A percentile compares a stretch with the other conserved stretches of the same genome.
phyloP scores from a whole-genome alignment of 352 stramenopile species.

The Pythium rhizo-oryzae region DNA sequence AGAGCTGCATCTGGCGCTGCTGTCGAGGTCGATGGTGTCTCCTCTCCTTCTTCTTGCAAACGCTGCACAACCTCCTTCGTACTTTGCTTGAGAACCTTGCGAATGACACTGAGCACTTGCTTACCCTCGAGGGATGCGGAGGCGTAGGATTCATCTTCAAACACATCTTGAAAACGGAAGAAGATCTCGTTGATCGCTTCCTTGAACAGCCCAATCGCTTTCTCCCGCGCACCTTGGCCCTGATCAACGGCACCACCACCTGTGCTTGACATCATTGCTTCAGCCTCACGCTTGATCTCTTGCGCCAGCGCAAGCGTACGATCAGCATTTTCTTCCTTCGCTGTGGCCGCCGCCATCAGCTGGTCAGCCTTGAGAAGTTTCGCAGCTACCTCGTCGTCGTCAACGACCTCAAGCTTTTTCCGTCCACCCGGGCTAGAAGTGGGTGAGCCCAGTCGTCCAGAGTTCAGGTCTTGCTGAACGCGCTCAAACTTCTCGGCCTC shows the following conservation, averaged over 20 bases:
- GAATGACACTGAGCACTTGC: slow-evolving; percentile 72
- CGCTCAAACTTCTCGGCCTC: slow-evolving; percentile 55
- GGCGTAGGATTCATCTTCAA: slow-evolving; percentile 56
- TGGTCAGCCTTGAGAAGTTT: slow-evolving; percentile 21
- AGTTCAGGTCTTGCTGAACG: slow-evolving; percentile 42
- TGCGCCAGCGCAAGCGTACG: slow-evolving; percentile 51
- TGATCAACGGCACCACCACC: slow-evolving; percentile 1
- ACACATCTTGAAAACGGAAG: slow-evolving; percentile 80
- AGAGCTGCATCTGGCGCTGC: not conserved
- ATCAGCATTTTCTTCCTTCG: slow-evolving; percentile 48
- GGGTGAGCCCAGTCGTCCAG: slow-evolving; percentile 34
- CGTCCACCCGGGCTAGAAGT: slow-evolving; percentile 28
- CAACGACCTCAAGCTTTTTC: slow-evolving; percentile 14
- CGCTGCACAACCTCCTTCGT: slow-evolving; percentile 70
- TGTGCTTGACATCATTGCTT: slow-evolving; percentile 42
- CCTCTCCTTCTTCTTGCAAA: slow-evolving; percentile 36
- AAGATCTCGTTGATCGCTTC: slow-evolving; percentile 83
- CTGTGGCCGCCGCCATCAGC: slow-evolving; percentile 8
- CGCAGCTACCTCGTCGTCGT: not conserved
- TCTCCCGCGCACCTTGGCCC: slow-evolving; percentile 39
- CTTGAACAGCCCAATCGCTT: slow-evolving; percentile 66
- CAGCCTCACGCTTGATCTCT: slow-evolving; percentile 59
- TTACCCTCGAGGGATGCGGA: slow-evolving; percentile 54
- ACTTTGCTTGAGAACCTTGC: slow-evolving; percentile 79
- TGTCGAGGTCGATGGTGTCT: not conserved